A percentile compares a stretch with the other conserved stretches of the same genome.
Evolutionary conservation across 2,329 filamentous ascomycete genomes (phyloP).

Genomic region (Sporothrix brasiliensis): DNA sequence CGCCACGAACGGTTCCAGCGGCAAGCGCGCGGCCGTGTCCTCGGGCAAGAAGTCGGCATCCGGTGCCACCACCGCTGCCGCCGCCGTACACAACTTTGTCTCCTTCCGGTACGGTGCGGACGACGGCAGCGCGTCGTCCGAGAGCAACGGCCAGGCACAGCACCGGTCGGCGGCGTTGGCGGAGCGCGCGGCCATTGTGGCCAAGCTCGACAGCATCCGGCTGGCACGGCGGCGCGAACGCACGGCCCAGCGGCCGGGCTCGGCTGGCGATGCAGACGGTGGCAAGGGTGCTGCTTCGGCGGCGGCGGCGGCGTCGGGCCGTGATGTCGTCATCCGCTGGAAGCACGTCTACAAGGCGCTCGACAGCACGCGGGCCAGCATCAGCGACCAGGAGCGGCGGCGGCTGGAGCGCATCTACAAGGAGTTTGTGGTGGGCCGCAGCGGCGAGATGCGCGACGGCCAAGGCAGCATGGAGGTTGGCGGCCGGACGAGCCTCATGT

Average conservation of each 20-base stretch:
- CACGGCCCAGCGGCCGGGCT: constrained; percentile 38
- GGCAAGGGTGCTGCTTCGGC: constrained; percentile 21
- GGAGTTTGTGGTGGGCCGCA: constrained; percentile 90
- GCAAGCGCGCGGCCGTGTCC: neutral
- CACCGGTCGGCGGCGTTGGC: constrained; percentile 62
- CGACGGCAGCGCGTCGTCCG: constrained; percentile 41
- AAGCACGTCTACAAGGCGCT: constrained; percentile 79
- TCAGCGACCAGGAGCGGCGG: constrained; percentile 74
- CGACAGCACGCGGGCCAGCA: constrained; percentile 76
- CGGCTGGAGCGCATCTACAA: constrained; percentile 80
- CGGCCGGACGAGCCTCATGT: constrained; percentile 93
- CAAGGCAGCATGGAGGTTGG: constrained; percentile 91
- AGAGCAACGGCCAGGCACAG: constrained; percentile 48
- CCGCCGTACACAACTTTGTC: constrained; percentile 61
- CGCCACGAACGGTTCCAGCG: constrained; percentile 39
- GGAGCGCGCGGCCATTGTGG: constrained; percentile 75
- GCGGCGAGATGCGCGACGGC: constrained; percentile 92
- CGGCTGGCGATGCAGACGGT: constrained; percentile 34
- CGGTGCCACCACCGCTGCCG: constrained; percentile 1
- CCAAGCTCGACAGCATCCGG: constrained; percentile 82
- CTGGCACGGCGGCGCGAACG: constrained; percentile 66
- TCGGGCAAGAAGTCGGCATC: constrained; percentile 13
- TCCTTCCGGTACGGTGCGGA: constrained; percentile 80
- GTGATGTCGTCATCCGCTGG: constrained; percentile 81
- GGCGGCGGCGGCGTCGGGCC: constrained; percentile 28